Conservation (phyloP, 768 basidiomycete genomes). For the Suillus decipiens region DNA sequence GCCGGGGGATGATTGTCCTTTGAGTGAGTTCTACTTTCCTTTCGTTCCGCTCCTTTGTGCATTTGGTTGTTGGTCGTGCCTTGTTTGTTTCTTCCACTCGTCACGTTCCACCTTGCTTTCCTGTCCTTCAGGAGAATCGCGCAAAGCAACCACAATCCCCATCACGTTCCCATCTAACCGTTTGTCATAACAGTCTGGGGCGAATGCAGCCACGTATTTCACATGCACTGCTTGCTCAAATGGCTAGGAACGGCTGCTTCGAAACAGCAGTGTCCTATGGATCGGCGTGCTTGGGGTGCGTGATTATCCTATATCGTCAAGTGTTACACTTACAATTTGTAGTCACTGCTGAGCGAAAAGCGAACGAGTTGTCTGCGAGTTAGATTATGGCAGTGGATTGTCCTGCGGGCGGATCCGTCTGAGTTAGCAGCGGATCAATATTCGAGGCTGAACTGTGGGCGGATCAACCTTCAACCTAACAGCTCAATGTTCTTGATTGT, state of each 20-base stretch:
- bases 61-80: slow-evolving; percentile 10
- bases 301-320: slow-evolving; percentile 10
- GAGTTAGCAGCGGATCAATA: neutral
- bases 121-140: neutral
- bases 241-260: slow-evolving; percentile 91
- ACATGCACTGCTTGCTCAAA: slow-evolving; percentile 97
- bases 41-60: neutral
- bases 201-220: slow-evolving; percentile 95
- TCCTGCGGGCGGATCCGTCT: neutral
- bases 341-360: slow-evolving; percentile 59
- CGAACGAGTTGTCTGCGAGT: slow-evolving; percentile 24
- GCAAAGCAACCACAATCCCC: neutral
- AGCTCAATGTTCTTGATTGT: neutral
- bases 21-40: slow-evolving; percentile 56
- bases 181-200: slow-evolving; percentile 76
- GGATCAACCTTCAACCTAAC: neutral
- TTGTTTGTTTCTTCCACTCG: neutral
- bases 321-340: neutral
- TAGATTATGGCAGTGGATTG: neutral
- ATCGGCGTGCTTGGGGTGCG: slow-evolving; percentile 89
- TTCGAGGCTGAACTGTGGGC: neutral
- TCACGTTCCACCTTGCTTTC: neutral
- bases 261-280: slow-evolving; percentile 99
- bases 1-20: slow-evolving; percentile 93
- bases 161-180: neutral